These are phyloP conservation scores for Aureobasidium sp. DNA, from an alignment of 2,329 filamentous ascomycete genomes.

Conservation along the genomic window DNA sequence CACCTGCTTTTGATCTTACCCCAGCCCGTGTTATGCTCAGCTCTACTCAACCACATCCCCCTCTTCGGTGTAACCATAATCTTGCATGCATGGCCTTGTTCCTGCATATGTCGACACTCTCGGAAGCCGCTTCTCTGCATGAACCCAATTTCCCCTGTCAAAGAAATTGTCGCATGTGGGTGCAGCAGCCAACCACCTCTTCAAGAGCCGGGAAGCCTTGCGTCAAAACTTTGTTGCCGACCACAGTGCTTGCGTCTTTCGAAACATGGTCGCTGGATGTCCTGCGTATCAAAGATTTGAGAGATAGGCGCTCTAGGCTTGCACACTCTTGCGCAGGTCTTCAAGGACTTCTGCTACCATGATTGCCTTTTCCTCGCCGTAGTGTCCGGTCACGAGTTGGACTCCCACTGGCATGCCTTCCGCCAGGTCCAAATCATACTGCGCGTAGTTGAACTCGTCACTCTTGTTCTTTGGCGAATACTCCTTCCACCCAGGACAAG, in stretches of 20 bases:
- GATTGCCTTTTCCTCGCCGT: conserved; percentile 2
- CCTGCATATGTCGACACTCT: neutral
- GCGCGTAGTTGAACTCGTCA: conserved; percentile 1
- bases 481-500: neutral
- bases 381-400: neutral
- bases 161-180: neutral
- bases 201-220: neutral
- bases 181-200: neutral
- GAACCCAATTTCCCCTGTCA: conserved; percentile 1
- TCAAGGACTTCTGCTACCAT: conserved; percentile 1
- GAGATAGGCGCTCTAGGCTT: neutral
- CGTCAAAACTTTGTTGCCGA: neutral
- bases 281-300: neutral
- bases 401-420: neutral
- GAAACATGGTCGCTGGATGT: neutral
- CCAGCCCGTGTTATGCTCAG: neutral
- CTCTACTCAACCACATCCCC: neutral
- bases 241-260: neutral
- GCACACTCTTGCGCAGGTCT: neutral
- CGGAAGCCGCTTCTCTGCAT: neutral
- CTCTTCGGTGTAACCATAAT: neutral
- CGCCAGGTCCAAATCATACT: conserved; percentile 3
- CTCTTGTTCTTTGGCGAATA: conserved; percentile 6
- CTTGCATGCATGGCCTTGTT: neutral
- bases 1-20: neutral